These are phyloP conservation scores for Colletotrichum neosansevieriae DNA, from an alignment of 2,329 filamentous ascomycete species.

Conservation along the genomic window DNA sequence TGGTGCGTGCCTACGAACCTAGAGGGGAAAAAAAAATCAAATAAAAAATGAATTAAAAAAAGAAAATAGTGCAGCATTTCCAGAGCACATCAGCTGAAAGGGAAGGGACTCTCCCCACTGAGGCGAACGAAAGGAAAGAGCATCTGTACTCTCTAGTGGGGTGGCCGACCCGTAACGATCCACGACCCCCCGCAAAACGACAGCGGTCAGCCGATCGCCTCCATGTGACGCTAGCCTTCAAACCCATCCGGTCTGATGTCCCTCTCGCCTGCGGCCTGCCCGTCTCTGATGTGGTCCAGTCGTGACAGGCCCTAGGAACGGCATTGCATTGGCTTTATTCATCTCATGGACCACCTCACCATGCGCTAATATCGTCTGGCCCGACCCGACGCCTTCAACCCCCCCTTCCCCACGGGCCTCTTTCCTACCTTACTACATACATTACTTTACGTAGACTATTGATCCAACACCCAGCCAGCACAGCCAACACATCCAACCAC, in stretches of 20 bases:
- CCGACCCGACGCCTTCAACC: no score
- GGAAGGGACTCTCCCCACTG: background rate
- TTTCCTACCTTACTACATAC: no score
- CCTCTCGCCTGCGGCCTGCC: no score
- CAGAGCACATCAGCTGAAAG: background rate
- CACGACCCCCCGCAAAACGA: slow-evolving; percentile 1
- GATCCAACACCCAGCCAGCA: background rate
- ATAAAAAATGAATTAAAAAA: no score
- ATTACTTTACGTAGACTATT: background rate
- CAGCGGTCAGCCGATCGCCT: slow-evolving; percentile 21
- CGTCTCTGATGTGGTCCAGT: background rate
- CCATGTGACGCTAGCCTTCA: slow-evolving; percentile 11
- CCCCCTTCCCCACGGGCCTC: no score
- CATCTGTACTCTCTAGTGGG: background rate
- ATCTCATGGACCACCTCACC: no score
- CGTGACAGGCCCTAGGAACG: background rate
- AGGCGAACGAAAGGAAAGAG: slow-evolving; percentile 1
- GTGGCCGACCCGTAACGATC: background rate
- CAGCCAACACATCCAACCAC: background rate
- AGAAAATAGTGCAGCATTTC: background rate
- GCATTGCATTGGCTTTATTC: background rate
- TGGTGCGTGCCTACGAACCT: no score
- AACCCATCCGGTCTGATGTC: slow-evolving; percentile 14
- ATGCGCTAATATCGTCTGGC: no score
- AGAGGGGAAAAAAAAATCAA: no score